Evolutionary conservation across 805 yeast genomes (phyloP), one percentile per base, ranked within the genome.

Genomic region (Saturnispora diversa): DNA sequence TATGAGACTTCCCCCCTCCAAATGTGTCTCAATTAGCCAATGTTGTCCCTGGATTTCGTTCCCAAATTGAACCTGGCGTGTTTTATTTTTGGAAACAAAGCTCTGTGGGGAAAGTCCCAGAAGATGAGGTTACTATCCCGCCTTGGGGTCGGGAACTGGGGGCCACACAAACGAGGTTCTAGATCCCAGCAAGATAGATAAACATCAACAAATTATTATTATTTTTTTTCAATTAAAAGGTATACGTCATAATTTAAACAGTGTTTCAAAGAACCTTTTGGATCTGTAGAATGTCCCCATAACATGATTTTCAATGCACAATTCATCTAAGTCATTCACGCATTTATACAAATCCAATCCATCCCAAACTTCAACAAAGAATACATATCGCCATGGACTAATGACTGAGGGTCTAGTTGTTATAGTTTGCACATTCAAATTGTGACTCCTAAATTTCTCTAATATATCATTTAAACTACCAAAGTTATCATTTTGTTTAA

Each of bases 311-410:
- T 69, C 72, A 39, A 67, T 55, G 39, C 81, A 74, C 24, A 58
- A 60, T 2, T 50, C 48, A 21, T 65, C 53, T 31, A 82, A 58
- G 31, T 71, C 72, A 2, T 54, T 39, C 31, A 78, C 44, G 34
- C 73, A 72, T 23, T 45, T 43, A 3, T 41, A 34, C 5, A 50
- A 56, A 39, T 45, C 47, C 13, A 64, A 53, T 1, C 51, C 52
- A 13, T 60, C 64, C 57, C 70, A 66, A 24, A 77, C 73, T 53
- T 87, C 97, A 9, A 83, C 73, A 52, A 83, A 86, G 60, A 84
- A 87, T 3, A 82, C 77, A 52, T 86, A 84, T 47, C 80, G 80
- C 96, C 96, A 87, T 25, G 76, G 73, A 37, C 66, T 61, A 24
- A 68, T 56, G 9, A 72, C 68, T 4, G 84, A 75, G 0, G 96